A percentile compares a stretch with the other conserved stretches of the same genome.
phyloP scores from a whole-genome alignment of 2,329 filamentous ascomycete species.

The Ascochyta clinopodiicola region DNA sequence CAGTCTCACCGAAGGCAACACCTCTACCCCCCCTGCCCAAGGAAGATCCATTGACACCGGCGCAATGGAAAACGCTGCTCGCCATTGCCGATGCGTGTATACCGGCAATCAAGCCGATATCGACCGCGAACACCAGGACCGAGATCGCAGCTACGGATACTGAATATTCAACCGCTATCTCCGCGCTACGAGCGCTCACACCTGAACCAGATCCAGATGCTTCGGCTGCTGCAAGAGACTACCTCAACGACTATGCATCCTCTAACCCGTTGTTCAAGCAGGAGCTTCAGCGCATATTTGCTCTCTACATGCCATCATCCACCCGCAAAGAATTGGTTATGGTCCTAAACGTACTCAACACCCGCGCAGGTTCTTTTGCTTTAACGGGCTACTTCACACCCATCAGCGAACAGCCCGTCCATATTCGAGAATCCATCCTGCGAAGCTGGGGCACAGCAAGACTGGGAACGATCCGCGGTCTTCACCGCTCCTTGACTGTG shows the following conservation, averaged over 20 bases:
- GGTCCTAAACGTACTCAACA: slow-evolving; percentile 62
- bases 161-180: slow-evolving; percentile 58
- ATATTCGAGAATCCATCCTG: slow-evolving; percentile 67
- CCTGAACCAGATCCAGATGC: slow-evolving; percentile 38
- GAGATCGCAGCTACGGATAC: slow-evolving; percentile 58
- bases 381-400: slow-evolving; percentile 72
- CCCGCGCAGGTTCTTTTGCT: slow-evolving; percentile 66
- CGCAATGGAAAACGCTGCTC: slow-evolving; percentile 66
- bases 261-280: slow-evolving; percentile 62
- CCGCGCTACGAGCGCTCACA: slow-evolving; percentile 36
- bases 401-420: slow-evolving; percentile 66
- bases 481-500: slow-evolving; percentile 63
- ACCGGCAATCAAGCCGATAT: slow-evolving; percentile 61
- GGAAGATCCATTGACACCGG: slow-evolving; percentile 57
- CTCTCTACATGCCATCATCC: slow-evolving; percentile 56
- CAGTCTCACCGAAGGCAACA: slow-evolving; percentile 45
- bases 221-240: slow-evolving; percentile 57
- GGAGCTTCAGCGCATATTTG: slow-evolving; percentile 58
- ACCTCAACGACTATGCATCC: slow-evolving; percentile 61
- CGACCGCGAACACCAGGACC: slow-evolving; percentile 42
- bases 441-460: slow-evolving; percentile 67
- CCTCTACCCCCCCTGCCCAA: slow-evolving; percentile 57
- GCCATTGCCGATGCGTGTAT: slow-evolving; percentile 65
- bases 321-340: slow-evolving; percentile 57
- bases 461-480: slow-evolving; percentile 60